Conservation (phyloP, 306 rosid genomes). For the Citrullus amarus region DNA sequence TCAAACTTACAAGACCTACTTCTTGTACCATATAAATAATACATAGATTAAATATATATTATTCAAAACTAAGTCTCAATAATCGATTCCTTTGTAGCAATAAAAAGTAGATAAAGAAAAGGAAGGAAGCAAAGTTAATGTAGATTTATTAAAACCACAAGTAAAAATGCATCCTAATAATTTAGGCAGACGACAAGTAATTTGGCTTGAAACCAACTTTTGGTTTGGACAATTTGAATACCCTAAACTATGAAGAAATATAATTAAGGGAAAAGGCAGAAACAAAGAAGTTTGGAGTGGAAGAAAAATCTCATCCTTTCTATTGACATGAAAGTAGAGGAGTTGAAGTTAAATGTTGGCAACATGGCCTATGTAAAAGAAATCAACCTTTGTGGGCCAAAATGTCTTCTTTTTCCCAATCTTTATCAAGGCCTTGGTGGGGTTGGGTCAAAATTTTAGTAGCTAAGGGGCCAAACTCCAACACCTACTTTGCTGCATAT, state of each 20-base stretch:
- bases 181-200: background rate
- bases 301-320: background rate
- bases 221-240: background rate
- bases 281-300: background rate
- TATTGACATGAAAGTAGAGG: background rate
- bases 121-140: background rate
- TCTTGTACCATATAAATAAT: background rate
- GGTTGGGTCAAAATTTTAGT: slow-evolving; percentile 7
- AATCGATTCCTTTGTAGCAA: background rate
- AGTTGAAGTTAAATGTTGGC: slow-evolving; percentile 9
- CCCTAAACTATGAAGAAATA: background rate
- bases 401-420: slow-evolving; percentile 1
- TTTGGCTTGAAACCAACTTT: background rate
- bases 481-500: background rate
- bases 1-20: background rate
- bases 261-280: background rate
- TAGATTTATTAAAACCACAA: background rate
- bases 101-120: background rate
- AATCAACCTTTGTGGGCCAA: slow-evolving; percentile 13
- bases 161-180: background rate
- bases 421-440: slow-evolving; percentile 7
- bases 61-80: background rate
- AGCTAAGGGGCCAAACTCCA: slow-evolving; percentile 2
- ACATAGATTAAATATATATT: background rate
- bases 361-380: slow-evolving; percentile 10